Conservation (phyloP, 768 basidiomycete species). For the Boletus tomentosulus region DNA sequence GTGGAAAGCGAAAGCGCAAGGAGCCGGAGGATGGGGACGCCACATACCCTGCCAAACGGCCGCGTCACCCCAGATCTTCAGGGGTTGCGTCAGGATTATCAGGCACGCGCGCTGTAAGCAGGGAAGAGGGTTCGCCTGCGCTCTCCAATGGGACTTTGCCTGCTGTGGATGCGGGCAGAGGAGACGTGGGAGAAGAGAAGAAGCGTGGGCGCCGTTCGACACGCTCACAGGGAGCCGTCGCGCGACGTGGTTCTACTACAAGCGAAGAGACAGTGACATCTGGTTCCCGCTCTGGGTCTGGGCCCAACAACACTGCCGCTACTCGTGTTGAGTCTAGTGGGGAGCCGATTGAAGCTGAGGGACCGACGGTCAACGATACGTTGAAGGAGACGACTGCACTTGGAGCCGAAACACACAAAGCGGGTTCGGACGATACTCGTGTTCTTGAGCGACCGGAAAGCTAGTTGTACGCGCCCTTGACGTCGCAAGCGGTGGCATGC, state of each 20-base stretch:
- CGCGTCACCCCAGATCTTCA: constrained; percentile 47
- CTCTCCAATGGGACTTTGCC: constrained; percentile 31
- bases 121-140: constrained; percentile 42
- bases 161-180: constrained; percentile 13
- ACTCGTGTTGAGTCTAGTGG: constrained; percentile 11
- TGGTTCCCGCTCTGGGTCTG: constrained; percentile 31
- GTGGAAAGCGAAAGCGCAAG: constrained; percentile 52
- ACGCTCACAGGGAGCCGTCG: constrained; percentile 39
- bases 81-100: constrained; percentile 4
- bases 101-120: constrained; percentile 21
- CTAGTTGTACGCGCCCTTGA: not conserved
- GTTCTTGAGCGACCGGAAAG: constrained; percentile 1
- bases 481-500: not conserved
- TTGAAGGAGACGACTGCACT: constrained; percentile 1
- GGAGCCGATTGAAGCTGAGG: constrained; percentile 16
- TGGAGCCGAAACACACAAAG: constrained; percentile 5
- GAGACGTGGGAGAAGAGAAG: constrained; percentile 17
- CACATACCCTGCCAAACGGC: constrained; percentile 68
- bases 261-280: constrained; percentile 45
- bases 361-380: not conserved
- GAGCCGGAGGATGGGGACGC: constrained; percentile 60
- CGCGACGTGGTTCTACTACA: constrained; percentile 47
- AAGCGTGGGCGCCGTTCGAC: constrained; percentile 43
- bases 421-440: not conserved
- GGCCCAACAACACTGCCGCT: constrained; percentile 14